Base-by-base conservation (phyloP, 495 filamentous ascomycete species). In the Hypoxylon perforatum region DNA sequence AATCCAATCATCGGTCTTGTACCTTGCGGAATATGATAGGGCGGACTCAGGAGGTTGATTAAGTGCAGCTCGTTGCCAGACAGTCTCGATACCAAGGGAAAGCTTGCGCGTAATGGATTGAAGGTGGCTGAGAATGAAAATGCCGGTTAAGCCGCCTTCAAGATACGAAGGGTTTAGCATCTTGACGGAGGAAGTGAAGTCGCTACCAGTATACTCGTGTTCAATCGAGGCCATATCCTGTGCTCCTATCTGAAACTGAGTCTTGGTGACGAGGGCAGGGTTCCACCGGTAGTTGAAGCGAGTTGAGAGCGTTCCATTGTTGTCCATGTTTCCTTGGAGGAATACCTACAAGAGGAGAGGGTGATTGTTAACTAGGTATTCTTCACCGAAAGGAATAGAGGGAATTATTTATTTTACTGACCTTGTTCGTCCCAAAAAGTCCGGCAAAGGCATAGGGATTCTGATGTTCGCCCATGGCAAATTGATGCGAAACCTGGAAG, bases 401-500 rank as follows among this genome's bases (percentile, higher is more conserved):
- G 39, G 30, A 21, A 28, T 36, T 19, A 38, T 15, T 18, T 33
- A 28, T 6, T 35, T 25, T 25, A 84, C 91, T 76, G 81, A 97
- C 94, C 84, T 91, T 95, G 73, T 88, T 88, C 69, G 89, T 96
- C 57, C 96, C 96, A 76, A 93, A 97, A 72, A 99, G 85, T 55
- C 92, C 92, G 56, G 92, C 91, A 79, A 97, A 97, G 41, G 90
- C 90, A 78, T 99, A 99, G 35, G 96, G 96, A 72, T 92, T 92
- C 75, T 94, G 80, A 50, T 89, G 87, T 73, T 95, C 91, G 58
- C 96, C 94, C 88, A 97, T 92, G 28, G 94, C 87, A 76, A 99
- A 95, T 52, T 94, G 90, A 84, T 99, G 96, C 50, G 94, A 97
- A 61, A 97, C 90, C 78, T 97, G 94, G 85, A 99, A 99, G 71